Evolutionary conservation across 1,284 basidiomycete species (phyloP), one percentile per base, ranked within the genome.

Genomic region (Xerocomus cyaneibrunnescens): DNA sequence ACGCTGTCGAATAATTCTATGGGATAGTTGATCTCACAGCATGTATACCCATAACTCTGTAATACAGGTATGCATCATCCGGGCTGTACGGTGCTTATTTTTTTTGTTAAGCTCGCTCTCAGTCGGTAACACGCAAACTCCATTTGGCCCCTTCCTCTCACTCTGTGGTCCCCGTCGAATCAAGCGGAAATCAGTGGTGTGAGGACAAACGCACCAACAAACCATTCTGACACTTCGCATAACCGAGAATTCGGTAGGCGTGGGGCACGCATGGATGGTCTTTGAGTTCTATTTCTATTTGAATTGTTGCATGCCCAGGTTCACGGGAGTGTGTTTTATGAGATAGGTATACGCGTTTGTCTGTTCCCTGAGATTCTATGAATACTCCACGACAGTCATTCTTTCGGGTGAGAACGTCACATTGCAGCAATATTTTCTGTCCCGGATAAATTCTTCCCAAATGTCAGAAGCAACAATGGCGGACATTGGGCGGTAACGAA

Each of bases 71-170:
- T 21, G 45, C 17, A 34, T 43, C 41, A n/a, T n/a, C n/a, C n/a
- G n/a, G 28, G 22, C 48, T 38, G 16, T 14, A 40, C 6, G 5
- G 3, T 77, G 77, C 48, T 74, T 12, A 72, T 82, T 38, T 73
- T 85, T 23, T 83, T 78, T n/a, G n/a, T 10, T 79, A 81, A 28
- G 78, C 83, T 54, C 80, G 80, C 23, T 21, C 47, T 50, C 42
- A 35, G 5, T 47, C 51, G 48, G 50, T 45, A 51, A 41, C 22
- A 21, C 13, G 35, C 7, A n/a, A 61, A 37, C 62, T 50, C 66
- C 64, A 63, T 66, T 65, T 66, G 30, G 50, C 8, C 19, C 27
- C 34, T 46, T 32, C 31, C 65, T 61, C 57, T 58, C 60, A 59
- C 47, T 50, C 37, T 31, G 25, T 52, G 34, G 39, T 45, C 49